Evolutionary conservation across 2,329 filamentous ascomycete species (phyloP).

Genomic region (Penicillium sp.): DNA sequence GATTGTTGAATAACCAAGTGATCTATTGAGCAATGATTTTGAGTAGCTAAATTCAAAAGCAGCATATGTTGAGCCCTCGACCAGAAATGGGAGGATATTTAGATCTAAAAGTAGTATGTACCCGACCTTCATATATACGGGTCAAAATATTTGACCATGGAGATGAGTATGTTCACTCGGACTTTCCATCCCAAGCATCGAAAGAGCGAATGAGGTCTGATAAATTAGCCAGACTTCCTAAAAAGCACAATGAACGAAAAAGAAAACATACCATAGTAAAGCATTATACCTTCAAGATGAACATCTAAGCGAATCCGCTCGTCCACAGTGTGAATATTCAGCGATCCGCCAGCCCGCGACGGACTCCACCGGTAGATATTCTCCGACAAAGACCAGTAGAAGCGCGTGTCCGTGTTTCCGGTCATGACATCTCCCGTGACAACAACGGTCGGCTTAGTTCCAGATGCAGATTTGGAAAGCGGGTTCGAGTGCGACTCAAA

Average conservation of each 20-base stretch:
- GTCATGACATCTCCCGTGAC: conserved; percentile 50
- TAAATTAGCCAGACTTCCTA: background rate
- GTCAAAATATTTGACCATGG: background rate
- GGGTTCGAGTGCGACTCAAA: conserved; percentile 36
- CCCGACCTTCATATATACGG: background rate
- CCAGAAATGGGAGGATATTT: background rate
- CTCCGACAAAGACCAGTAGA: conserved; percentile 53
- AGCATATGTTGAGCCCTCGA: background rate
- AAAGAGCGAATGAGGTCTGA: conserved; percentile 35
- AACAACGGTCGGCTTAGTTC: conserved; percentile 34
- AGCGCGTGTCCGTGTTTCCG: conserved; percentile 54
- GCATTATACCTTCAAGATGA: conserved; percentile 44
- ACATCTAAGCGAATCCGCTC: conserved; percentile 46
- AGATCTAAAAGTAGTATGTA: background rate
- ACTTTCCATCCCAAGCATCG: conserved; percentile 26
- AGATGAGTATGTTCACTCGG: conserved; percentile 4
- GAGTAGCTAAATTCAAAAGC: background rate
- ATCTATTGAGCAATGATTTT: background rate
- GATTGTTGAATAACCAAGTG: background rate
- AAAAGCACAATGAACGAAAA: background rate
- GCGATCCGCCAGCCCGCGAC: conserved; percentile 43
- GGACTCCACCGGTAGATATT: conserved; percentile 55
- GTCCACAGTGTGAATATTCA: conserved; percentile 53
- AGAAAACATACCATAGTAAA: conserved; percentile 41
- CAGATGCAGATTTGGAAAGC: conserved; percentile 20